Conservation (phyloP, 1,284 basidiomycete genomes). For the Grifola frondosa region DNA sequence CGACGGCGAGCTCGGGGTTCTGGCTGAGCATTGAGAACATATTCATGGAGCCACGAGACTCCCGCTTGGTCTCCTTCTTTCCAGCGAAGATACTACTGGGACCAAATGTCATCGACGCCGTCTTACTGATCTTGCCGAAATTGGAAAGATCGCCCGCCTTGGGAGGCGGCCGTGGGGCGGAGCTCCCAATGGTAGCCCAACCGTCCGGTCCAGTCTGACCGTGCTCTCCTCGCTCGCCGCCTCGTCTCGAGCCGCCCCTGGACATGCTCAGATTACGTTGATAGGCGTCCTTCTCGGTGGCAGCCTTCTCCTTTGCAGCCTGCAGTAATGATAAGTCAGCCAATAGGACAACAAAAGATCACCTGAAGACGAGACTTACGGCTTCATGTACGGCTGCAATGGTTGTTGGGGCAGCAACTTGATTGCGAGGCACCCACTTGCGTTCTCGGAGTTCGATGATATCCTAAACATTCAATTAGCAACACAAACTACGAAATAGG, state of each 20-base stretch:
- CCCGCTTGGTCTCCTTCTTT: conserved; percentile 53
- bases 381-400: conserved; percentile 89
- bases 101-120: conserved; percentile 64
- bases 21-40: conserved; percentile 86
- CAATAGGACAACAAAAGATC: conserved; percentile 1
- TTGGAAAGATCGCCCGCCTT: conserved; percentile 87
- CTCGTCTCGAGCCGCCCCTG: conserved; percentile 84
- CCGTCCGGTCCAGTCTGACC: conserved; percentile 69
- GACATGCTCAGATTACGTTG: conserved; percentile 57
- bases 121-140: conserved; percentile 83
- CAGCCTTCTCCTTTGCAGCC: conserved; percentile 71
- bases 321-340: conserved; percentile 31
- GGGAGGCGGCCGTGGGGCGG: conserved; percentile 59
- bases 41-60: conserved; percentile 77
- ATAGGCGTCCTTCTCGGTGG: conserved; percentile 60
- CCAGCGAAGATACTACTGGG: conserved; percentile 75
- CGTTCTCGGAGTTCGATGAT: conserved; percentile 86
- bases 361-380: conserved; percentile 72
- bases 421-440: conserved; percentile 78
- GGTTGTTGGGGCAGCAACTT: conserved; percentile 83
- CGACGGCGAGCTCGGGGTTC: conserved; percentile 50
- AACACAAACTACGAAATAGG: background rate
- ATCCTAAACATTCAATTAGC: conserved; percentile 24
- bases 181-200: conserved; percentile 78
- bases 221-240: conserved; percentile 68